Evolutionary conservation across 257 asterid genomes (phyloP).

Genomic region (Solanum dulcamara): DNA sequence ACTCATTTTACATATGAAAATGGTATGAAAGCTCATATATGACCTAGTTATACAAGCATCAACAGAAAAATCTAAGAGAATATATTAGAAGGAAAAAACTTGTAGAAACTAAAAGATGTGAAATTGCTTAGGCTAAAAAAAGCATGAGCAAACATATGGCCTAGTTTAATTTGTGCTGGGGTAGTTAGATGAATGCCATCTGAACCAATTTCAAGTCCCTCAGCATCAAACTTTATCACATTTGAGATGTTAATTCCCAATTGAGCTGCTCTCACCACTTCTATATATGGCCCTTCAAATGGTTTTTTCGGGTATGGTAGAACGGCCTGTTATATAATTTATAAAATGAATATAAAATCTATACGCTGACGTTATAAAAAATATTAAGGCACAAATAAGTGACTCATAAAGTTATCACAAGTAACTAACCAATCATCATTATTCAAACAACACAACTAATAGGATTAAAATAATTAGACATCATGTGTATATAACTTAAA

Average conservation of each 20-base stretch:
- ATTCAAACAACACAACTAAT: background rate
- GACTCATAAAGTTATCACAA: too few relatives aligned
- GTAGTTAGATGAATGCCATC: constrained; percentile 52
- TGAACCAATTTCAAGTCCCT: constrained; percentile 29
- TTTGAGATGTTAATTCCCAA: constrained; percentile 28
- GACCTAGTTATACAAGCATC: background rate
- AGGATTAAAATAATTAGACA: background rate
- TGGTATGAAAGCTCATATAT: background rate
- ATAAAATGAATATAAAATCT: background rate
- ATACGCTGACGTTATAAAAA: background rate
- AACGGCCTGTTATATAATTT: background rate
- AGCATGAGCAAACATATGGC: constrained; percentile 40
- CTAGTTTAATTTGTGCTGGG: constrained; percentile 41
- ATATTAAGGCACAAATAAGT: background rate
- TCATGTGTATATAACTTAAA: background rate
- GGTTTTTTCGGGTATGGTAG: background rate
- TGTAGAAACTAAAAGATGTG: background rate
- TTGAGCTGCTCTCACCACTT: constrained; percentile 46
- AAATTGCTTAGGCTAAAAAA: background rate
- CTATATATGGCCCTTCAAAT: constrained; percentile 26
- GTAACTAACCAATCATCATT: background rate
- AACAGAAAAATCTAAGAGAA: background rate
- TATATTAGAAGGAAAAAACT: background rate
- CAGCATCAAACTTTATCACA: constrained; percentile 50
- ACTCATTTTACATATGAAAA: background rate